Conservation (phyloP, 1,284 basidiomycete species). For the Apiotrichum domesticum region DNA sequence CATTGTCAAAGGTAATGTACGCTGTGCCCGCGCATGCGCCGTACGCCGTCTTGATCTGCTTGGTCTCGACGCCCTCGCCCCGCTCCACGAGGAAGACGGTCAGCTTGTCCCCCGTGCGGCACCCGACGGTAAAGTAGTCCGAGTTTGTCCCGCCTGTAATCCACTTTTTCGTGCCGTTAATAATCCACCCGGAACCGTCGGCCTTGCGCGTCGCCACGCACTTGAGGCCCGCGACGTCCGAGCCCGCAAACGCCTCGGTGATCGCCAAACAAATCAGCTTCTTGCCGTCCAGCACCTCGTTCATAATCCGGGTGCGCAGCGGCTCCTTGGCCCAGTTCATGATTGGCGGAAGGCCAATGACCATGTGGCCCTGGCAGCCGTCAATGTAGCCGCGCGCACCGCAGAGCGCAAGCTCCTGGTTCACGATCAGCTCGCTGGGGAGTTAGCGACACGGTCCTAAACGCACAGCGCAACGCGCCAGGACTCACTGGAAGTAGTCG, state of each 20-base stretch:
- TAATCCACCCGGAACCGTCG: conserved; percentile 65
- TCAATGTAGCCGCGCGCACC: conserved; percentile 69
- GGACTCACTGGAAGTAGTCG: conserved; percentile 59
- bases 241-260: conserved; percentile 84
- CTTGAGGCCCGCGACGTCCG: conserved; percentile 76
- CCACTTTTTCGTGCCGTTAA: conserved; percentile 87
- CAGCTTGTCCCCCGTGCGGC: conserved; percentile 62
- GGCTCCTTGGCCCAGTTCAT: conserved; percentile 56
- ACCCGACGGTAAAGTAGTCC: conserved; percentile 37
- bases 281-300: conserved; percentile 68
- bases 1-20: conserved; percentile 81
- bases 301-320: conserved; percentile 56
- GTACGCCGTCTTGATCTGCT: conserved; percentile 78
- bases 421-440: conserved; percentile 63
- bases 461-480: conserved; percentile 26
- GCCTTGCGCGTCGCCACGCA: conserved; percentile 75
- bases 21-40: conserved; percentile 72
- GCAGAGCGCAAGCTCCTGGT: conserved; percentile 73
- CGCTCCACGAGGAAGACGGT: conserved; percentile 78
- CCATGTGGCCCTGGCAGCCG: conserved; percentile 19
- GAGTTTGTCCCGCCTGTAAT: conserved; percentile 73
- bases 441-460: no score
- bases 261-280: conserved; percentile 77
- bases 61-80: conserved; percentile 72
- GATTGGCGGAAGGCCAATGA: conserved; percentile 17